phyloP scores from a whole-genome alignment of 164 flowering plant genomes.

The Brasenia schreberi region DNA sequence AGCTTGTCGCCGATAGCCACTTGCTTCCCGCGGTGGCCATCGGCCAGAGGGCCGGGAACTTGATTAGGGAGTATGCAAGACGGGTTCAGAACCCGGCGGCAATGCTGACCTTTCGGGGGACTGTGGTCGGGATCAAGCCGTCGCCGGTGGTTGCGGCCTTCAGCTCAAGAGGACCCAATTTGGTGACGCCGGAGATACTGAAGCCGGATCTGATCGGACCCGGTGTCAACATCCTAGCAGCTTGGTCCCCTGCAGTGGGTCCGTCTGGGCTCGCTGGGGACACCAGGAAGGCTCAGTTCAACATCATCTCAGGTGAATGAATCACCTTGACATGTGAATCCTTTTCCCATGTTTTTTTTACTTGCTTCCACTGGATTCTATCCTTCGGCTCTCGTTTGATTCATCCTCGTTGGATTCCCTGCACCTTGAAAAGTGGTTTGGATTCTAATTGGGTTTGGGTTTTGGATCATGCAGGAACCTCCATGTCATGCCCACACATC shows the following conservation, averaged over 20 bases:
- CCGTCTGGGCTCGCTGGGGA: slow-evolving; percentile 50
- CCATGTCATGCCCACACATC: slow-evolving; percentile 89
- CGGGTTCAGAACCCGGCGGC: slow-evolving; percentile 45
- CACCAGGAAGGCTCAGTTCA: slow-evolving; percentile 40
- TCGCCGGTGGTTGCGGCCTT: slow-evolving; percentile 76
- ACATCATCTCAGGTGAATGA: slow-evolving; percentile 34
- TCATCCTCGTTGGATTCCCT: no score
- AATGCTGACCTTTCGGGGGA: slow-evolving; percentile 33
- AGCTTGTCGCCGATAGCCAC: slow-evolving; percentile 66
- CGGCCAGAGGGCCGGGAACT: slow-evolving; percentile 37
- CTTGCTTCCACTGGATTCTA: no score
- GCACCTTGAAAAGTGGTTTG: no score
- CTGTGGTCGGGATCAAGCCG: slow-evolving; percentile 49
- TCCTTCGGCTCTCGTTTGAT: no score
- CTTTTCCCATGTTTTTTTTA: no score
- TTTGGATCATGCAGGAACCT: slow-evolving; percentile 32
- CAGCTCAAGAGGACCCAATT: slow-evolving; percentile 73
- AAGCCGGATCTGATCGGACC: slow-evolving; percentile 87
- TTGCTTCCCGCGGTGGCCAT: slow-evolving; percentile 52
- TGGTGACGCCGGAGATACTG: slow-evolving; percentile 45
- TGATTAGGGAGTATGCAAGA: slow-evolving; percentile 36
- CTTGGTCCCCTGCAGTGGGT: slow-evolving; percentile 52
- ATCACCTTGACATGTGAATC: no score
- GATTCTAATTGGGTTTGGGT: no score
- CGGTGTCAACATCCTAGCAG: slow-evolving; percentile 80